Percentiles rank a stretch among this genome's conserved stretches.
phyloP scores from a whole-genome alignment of 331 rosid genomes.

The Stylosanthes scabra region DNA sequence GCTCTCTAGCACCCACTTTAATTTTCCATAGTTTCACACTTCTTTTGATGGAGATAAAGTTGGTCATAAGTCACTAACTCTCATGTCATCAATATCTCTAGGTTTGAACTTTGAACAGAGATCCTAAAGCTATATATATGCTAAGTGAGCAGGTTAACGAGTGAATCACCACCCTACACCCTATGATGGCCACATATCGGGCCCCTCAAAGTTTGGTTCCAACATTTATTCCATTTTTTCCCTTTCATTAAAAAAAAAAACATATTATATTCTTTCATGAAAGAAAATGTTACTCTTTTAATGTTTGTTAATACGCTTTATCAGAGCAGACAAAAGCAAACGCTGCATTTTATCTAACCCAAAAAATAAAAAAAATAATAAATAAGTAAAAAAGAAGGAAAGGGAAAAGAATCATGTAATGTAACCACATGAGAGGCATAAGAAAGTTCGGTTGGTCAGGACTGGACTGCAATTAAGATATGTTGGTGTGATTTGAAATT shows the following conservation, averaged over 20 bases:
- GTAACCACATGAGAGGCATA: neutral
- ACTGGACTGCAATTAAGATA: no score
- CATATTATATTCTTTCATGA: no score
- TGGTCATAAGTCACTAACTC: conserved; percentile 7
- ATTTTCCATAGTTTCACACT: conserved; percentile 18
- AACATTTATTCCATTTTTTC: neutral
- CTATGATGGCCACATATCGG: conserved; percentile 16
- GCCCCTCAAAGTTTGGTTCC: conserved; percentile 8
- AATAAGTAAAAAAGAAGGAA: no score
- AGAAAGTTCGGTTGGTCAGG: neutral
- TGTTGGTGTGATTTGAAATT: no score
- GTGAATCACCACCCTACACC: conserved; percentile 34
- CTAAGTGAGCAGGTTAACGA: conserved; percentile 15
- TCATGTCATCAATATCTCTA: neutral
- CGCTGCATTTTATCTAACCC: neutral
- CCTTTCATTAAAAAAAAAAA: no score
- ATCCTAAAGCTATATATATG: no score
- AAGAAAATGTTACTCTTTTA: neutral
- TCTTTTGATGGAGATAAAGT: neutral
- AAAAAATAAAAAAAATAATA: no score
- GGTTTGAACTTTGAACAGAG: neutral
- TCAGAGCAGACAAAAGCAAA: conserved; percentile 41
- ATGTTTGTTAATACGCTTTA: conserved; percentile 25
- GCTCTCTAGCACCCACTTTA: conserved; percentile 5
- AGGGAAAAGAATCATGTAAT: neutral